phyloP scores from a whole-genome alignment of 345 rosid genomes.

The Salix brachista region DNA sequence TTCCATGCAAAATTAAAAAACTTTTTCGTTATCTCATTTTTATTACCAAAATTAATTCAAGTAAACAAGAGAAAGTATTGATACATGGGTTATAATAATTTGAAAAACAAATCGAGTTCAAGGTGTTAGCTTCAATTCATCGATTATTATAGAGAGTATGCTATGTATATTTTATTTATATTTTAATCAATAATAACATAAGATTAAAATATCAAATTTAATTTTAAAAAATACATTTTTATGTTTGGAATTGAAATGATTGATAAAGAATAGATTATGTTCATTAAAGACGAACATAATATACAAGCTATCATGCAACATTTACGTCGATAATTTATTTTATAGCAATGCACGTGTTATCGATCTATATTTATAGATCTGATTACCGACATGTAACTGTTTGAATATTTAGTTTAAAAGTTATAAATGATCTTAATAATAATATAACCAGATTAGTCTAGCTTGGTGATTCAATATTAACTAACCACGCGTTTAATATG shows the following conservation, averaged over 20 bases:
- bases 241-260: background rate
- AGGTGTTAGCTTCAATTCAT: too few relatives aligned
- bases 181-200: too few relatives aligned
- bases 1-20: background rate
- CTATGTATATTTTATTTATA: too few relatives aligned
- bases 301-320: fast-evolving
- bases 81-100: background rate
- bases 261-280: fast-evolving
- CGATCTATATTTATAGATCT: fast-evolving
- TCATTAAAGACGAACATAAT: background rate
- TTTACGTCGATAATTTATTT: background rate
- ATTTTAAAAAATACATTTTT: too few relatives aligned
- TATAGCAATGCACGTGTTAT: fast-evolving
- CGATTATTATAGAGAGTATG: too few relatives aligned
- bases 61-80: too few relatives aligned
- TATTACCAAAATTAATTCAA: background rate
- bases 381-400: fast-evolving
- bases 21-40: background rate
- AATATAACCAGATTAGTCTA: fast-evolving
- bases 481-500: fast-evolving
- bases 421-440: background rate
- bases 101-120: too few relatives aligned
- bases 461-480: fast-evolving
- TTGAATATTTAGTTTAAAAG: fast-evolving
- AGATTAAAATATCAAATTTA: too few relatives aligned